Percentiles rank a stretch among this genome's conserved stretches.
Evolutionary conservation across 2,329 filamentous ascomycete species (phyloP).

Genomic region (Botrytis deweyae): DNA sequence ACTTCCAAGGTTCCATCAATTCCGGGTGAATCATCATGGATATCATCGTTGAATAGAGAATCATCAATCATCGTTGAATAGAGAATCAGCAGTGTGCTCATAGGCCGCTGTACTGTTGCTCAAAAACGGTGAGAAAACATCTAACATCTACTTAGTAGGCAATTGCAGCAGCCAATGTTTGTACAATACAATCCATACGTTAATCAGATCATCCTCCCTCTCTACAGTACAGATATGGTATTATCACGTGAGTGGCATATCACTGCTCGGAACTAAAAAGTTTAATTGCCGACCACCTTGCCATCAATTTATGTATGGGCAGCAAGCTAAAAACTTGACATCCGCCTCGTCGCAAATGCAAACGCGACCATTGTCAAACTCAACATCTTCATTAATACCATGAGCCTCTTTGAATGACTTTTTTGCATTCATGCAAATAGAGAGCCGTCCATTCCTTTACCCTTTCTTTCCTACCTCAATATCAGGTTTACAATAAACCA

Average conservation of each 20-base stretch:
- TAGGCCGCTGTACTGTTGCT: not conserved
- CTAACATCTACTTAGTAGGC: not conserved
- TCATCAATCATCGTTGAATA: not conserved
- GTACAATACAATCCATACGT: not conserved
- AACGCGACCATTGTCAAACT: constrained; percentile 14
- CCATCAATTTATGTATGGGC: constrained; percentile 2
- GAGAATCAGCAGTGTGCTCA: not conserved
- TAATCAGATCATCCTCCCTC: no score
- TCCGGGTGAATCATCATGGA: not conserved
- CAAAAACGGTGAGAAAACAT: not conserved
- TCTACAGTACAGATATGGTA: not conserved
- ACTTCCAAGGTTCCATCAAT: no score
- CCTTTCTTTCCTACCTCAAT: constrained; percentile 6
- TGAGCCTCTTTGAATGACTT: constrained; percentile 19
- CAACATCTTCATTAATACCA: constrained; percentile 6
- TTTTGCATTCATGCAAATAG: constrained; percentile 8
- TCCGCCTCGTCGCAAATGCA: constrained; percentile 14
- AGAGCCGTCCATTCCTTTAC: constrained; percentile 22
- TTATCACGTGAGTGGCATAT: not conserved
- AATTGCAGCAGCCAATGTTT: not conserved
- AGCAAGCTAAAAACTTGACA: constrained; percentile 12
- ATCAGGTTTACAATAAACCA: not conserved
- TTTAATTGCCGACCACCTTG: constrained; percentile 20
- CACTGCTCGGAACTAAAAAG: constrained; percentile 9
- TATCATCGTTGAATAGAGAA: not conserved